These are phyloP conservation scores for Hansenula sp. DNA, from an alignment of 1,139 yeast genomes.

Conservation along the genomic window DNA sequence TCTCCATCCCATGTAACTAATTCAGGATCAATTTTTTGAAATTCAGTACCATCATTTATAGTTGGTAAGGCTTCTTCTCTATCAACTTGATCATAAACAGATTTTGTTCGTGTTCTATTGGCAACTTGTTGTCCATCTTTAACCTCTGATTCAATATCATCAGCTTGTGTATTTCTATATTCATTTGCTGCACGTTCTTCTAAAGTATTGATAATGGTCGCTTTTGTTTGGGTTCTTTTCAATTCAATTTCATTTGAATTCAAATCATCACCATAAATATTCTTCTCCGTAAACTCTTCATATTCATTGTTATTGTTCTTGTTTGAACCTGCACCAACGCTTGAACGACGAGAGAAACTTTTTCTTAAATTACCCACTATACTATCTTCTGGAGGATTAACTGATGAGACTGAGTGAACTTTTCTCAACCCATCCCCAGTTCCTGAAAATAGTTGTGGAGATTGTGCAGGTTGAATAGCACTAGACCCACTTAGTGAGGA, in stretches of 20 bases:
- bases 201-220: conserved; percentile 36
- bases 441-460: background rate
- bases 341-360: background rate
- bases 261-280: conserved; percentile 17
- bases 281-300: conserved; percentile 12
- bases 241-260: conserved; percentile 20
- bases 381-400: background rate
- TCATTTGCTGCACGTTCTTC: conserved; percentile 26
- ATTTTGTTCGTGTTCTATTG: conserved; percentile 6
- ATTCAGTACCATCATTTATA: conserved; percentile 45
- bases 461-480: background rate
- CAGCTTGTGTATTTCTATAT: conserved; percentile 4
- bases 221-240: conserved; percentile 36
- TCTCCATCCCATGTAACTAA: conserved; percentile 8
- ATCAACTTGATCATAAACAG: conserved; percentile 10
- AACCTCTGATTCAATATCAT: conserved; percentile 7
- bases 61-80: conserved; percentile 35
- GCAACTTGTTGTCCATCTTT: conserved; percentile 1
- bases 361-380: background rate
- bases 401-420: background rate
- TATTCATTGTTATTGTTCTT: background rate
- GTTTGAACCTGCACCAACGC: too few species aligned
- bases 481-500: too few species aligned
- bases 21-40: conserved; percentile 52
- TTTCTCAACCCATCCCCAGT: background rate